Evolutionary conservation across 2,329 filamentous ascomycete genomes (phyloP).

Genomic region (Penicillium sp.): DNA sequence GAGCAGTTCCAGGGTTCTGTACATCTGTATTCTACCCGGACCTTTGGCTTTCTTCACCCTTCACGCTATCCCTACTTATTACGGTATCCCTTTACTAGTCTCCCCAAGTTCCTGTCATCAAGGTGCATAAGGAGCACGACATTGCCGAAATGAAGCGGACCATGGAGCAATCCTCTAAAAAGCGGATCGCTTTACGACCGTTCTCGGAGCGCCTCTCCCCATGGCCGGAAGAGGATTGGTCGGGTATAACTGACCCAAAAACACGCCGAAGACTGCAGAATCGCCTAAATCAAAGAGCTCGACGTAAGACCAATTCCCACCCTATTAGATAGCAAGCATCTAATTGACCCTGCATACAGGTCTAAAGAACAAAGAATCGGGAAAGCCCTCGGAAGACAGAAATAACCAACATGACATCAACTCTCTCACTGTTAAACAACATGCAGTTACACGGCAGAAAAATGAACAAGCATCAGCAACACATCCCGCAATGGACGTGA

Average conservation of each 20-base stretch:
- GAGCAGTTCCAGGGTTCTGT: neutral
- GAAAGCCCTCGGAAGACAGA: neutral
- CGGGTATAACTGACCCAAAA: conserved; percentile 15
- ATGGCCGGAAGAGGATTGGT: conserved; percentile 15
- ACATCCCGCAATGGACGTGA: neutral
- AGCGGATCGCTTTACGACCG: neutral
- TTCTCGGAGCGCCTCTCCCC: neutral
- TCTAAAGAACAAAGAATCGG: conserved; percentile 1
- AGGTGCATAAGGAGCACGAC: neutral
- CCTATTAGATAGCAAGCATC: neutral
- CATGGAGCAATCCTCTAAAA: neutral
- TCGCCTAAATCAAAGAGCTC: conserved; percentile 23
- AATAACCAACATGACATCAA: neutral
- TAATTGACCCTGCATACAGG: neutral
- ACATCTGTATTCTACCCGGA: neutral
- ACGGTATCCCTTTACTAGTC: neutral
- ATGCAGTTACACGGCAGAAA: neutral
- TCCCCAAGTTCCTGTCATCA: neutral
- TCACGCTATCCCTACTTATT: neutral
- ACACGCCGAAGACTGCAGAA: conserved; percentile 23
- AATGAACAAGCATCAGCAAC: neutral
- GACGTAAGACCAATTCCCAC: conserved; percentile 12
- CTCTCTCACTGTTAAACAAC: too few relatives aligned
- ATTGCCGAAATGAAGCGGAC: neutral
- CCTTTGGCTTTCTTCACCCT: neutral